Evolutionary conservation across 495 filamentous ascomycete species (phyloP), one percentile per base, ranked within the genome.

Genomic region (Penicillium goetzii): DNA sequence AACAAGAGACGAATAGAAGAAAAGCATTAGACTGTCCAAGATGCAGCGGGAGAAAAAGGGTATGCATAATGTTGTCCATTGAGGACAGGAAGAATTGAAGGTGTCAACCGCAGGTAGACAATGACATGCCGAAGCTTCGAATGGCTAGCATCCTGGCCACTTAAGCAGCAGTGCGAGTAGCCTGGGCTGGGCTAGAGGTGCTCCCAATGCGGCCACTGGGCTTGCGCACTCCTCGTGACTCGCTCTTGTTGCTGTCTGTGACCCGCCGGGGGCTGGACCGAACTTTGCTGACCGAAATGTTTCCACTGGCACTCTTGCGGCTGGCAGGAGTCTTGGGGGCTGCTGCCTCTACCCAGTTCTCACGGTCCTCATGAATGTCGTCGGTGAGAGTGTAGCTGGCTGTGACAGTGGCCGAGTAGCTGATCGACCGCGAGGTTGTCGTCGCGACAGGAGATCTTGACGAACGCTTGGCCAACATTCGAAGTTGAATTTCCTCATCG

Each of bases 171-270:
- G 55, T 19, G 28, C 69, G 69, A 28, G 63, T 59, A 17, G 60
- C 55, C 7, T 68, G 66, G 23, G 53, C 50, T 2, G 71, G 71
- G 51, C 68, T 73, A 12, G 64, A 69, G 17, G 89, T 79, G 71
- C 93, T 96, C 9, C 92, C 92, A n/a, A 97, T 84, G 10, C 94
- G 86, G n/a, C 92, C 92, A 73, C 93, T 97, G 7, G 90, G 89
- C 80, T 99, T 99, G 58, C 94, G 86, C 26, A 97, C 89, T 15
- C 91, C 92, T 28, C 81, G 82, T 64, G 83, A 80, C 70, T 84
- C 81, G 47, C 78, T 80, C 59, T 80, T 68, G 57, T 52, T 68
- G 64, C 76, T 81, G 78, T 83, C 79, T 66, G 83, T 83, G 69
- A 83, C 78, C 66, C 87, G 79, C 60, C 88, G 84, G 32, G 86